A percentile compares a stretch with the other conserved stretches of the same genome.
phyloP scores from a whole-genome alignment of 2,329 filamentous ascomycete species.

The Ampelomyces quisqualis region DNA sequence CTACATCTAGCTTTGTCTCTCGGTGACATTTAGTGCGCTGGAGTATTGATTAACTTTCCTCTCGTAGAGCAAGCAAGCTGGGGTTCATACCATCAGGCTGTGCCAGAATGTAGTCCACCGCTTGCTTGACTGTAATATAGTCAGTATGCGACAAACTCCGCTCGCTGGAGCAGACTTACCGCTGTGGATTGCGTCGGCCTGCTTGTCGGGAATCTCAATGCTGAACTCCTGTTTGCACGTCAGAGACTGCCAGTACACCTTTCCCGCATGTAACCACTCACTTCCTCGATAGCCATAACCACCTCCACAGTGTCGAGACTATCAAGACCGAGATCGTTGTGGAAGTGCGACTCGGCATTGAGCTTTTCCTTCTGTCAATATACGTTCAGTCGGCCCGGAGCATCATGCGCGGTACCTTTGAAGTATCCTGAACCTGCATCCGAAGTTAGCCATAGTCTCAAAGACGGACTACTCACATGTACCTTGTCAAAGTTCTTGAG shows the following conservation, averaged over 20 bases:
- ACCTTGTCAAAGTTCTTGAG: constrained; percentile 98
- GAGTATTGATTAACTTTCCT: no score
- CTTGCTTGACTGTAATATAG: constrained; percentile 73
- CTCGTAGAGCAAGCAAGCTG: no score
- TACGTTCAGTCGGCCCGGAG: no score
- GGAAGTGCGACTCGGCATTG: constrained; percentile 80
- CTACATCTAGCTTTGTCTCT: constrained; percentile 19
- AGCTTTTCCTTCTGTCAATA: no score
- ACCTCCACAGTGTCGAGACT: constrained; percentile 98
- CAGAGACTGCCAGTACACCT: constrained; percentile 7
- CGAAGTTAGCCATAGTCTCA: constrained; percentile 29
- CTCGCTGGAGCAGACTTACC: constrained; percentile 58
- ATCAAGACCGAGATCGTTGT: constrained; percentile 95
- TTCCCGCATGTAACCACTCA: constrained; percentile 44
- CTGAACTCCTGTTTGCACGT: constrained; percentile 63
- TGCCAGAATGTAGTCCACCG: constrained; percentile 87
- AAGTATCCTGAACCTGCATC: constrained; percentile 61
- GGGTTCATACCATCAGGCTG: constrained; percentile 94
- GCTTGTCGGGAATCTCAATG: constrained; percentile 98
- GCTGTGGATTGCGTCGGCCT: constrained; percentile 90
- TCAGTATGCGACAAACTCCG: constrained; percentile 35
- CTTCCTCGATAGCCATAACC: constrained; percentile 99
- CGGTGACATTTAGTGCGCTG: constrained; percentile 39
- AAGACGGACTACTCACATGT: constrained; percentile 45
- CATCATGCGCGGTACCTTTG: no score